Percentiles rank a stretch among this genome's conserved stretches.
Evolutionary conservation across 805 yeast genomes (phyloP).

Genomic region (Metschnikowia colocasiae): DNA sequence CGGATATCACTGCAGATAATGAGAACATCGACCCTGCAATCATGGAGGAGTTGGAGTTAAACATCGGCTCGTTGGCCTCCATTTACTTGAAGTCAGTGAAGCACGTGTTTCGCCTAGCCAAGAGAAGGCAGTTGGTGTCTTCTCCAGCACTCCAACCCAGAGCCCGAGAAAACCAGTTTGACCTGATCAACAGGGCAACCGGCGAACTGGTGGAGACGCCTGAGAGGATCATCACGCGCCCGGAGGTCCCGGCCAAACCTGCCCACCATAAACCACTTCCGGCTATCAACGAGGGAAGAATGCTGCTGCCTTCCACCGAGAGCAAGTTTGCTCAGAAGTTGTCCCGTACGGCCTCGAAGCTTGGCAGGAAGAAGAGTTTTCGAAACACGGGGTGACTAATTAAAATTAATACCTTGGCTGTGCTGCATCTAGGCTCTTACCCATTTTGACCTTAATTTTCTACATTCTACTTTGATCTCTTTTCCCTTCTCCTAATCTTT

Average conservation of each 20-base stretch:
- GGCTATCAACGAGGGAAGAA: conserved; percentile 1
- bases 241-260: background rate
- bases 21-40: conserved; percentile 67
- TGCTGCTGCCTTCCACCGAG: background rate
- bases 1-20: conserved; percentile 61
- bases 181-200: conserved; percentile 11
- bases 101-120: conserved; percentile 71
- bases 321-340: conserved; percentile 26
- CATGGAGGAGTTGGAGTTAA: conserved; percentile 77
- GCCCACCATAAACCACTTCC: conserved; percentile 12
- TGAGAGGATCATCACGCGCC: background rate
- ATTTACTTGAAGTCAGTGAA: conserved; percentile 79
- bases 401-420: too few species aligned
- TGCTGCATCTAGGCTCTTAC: too few species aligned
- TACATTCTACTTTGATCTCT: too few species aligned
- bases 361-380: conserved; percentile 20
- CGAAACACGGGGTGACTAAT: background rate
- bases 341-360: conserved; percentile 33
- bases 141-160: conserved; percentile 43
- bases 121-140: conserved; percentile 43
- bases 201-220: conserved; percentile 11
- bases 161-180: conserved; percentile 4
- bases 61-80: conserved; percentile 78
- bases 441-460: too few species aligned
- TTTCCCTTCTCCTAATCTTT: too few species aligned